phyloP scores from a whole-genome alignment of 176 grass and related monocot species.

The Carex kokanica region DNA sequence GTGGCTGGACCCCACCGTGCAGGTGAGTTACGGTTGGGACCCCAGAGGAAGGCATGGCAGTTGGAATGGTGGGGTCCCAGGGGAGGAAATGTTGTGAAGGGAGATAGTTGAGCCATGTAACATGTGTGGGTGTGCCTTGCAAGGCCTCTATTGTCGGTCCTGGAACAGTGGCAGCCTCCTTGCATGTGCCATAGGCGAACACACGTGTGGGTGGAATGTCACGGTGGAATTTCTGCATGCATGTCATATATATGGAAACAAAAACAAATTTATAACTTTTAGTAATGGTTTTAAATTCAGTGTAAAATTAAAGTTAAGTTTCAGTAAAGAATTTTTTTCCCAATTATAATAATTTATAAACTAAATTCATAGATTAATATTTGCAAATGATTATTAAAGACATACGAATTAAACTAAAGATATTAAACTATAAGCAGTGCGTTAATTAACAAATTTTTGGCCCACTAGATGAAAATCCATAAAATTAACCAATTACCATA shows the following conservation, averaged over 20 bases:
- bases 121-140: conserved; percentile 37
- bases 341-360: background rate
- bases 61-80: conserved; percentile 43
- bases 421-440: background rate
- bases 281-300: background rate
- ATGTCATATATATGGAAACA: background rate
- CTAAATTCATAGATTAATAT: background rate
- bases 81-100: conserved; percentile 52
- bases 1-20: conserved; percentile 78
- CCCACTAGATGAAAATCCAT: background rate
- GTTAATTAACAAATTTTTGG: background rate
- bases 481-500: background rate
- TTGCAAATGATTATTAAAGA: background rate
- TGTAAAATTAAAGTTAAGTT: background rate
- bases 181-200: conserved; percentile 52
- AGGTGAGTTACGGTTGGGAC: conserved; percentile 77
- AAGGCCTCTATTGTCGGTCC: conserved; percentile 69
- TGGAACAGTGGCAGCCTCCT: conserved; percentile 41
- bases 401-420: background rate
- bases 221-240: conserved; percentile 80
- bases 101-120: conserved; percentile 74
- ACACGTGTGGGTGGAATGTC: conserved; percentile 56
- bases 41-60: conserved; percentile 18
- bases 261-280: background rate
- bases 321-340: background rate